Evolutionary conservation across 192 early-diverging fungal genomes (phyloP).

Genomic region (Mortierella hygrophila): DNA sequence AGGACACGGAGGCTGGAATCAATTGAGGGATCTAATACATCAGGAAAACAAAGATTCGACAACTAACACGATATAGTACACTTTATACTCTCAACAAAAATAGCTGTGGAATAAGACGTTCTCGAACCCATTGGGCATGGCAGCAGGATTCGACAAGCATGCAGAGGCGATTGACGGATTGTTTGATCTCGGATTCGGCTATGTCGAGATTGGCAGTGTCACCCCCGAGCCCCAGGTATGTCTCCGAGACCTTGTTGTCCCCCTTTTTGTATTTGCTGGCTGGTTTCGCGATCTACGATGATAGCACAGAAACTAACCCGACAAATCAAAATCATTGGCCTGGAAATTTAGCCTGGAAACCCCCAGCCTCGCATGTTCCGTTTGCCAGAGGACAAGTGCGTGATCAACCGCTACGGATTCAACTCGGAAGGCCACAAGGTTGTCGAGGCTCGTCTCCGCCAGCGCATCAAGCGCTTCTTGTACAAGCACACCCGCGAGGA

Average conservation of each 20-base stretch:
- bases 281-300: not conserved
- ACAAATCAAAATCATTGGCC: not conserved
- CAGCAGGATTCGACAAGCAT: slow-evolving; percentile 95
- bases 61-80: not conserved
- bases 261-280: not conserved
- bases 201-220: slow-evolving; percentile 92
- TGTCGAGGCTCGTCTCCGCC: slow-evolving; percentile 74
- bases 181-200: slow-evolving; percentile 88
- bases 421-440: slow-evolving; percentile 83
- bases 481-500: slow-evolving; percentile 60
- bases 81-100: not conserved
- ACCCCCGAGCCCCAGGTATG: slow-evolving; percentile 86
- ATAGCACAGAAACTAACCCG: not conserved
- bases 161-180: slow-evolving; percentile 88
- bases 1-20: not conserved
- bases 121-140: slow-evolving; percentile 86
- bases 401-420: slow-evolving; percentile 94
- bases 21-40: not conserved
- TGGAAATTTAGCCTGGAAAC: slow-evolving; percentile 78
- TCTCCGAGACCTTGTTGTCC: not conserved
- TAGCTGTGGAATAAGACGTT: slow-evolving; percentile 81
- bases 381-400: slow-evolving; percentile 75
- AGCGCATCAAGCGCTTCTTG: slow-evolving; percentile 77
- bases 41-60: not conserved
- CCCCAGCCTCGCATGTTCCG: slow-evolving; percentile 89